These are phyloP conservation scores for Aureobasidium sp. DNA, from an alignment of 2,329 filamentous ascomycete species.

Conservation along the genomic window DNA sequence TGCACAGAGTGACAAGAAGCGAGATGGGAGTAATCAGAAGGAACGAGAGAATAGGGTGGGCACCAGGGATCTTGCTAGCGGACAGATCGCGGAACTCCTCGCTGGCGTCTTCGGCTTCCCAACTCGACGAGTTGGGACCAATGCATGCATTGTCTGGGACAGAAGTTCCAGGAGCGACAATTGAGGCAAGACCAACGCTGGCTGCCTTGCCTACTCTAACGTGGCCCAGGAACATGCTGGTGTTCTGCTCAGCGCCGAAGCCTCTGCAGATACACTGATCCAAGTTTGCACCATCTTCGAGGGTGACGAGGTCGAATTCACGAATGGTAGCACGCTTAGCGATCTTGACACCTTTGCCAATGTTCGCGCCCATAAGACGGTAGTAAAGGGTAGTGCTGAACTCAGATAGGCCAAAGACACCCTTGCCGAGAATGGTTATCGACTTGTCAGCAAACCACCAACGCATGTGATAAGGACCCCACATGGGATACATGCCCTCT, in stretches of 20 bases:
- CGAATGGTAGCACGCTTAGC: constrained; percentile 38
- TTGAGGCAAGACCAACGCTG: constrained; percentile 43
- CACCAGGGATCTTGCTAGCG: constrained; percentile 32
- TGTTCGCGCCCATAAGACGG: constrained; percentile 47
- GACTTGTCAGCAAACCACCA: constrained; percentile 55
- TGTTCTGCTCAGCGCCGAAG: constrained; percentile 51
- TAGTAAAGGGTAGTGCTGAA: constrained; percentile 41
- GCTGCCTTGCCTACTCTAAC: constrained; percentile 45
- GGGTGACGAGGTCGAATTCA: constrained; percentile 53
- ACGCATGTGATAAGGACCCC: constrained; percentile 51
- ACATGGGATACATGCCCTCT: constrained; percentile 53
- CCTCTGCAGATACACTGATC: constrained; percentile 45
- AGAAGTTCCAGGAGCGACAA: constrained; percentile 45
- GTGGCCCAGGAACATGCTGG: constrained; percentile 49
- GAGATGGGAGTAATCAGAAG: constrained; percentile 41
- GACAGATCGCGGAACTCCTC: constrained; percentile 44
- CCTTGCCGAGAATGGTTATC: constrained; percentile 42
- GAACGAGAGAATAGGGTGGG: constrained; percentile 41
- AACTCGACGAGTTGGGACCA: constrained; percentile 52
- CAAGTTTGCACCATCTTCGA: constrained; percentile 44
- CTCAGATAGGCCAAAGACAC: constrained; percentile 39
- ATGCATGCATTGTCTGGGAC: constrained; percentile 47
- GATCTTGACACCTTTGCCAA: constrained; percentile 47
- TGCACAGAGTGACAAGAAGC: constrained; percentile 36
- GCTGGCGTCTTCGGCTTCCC: constrained; percentile 44